Conservation (phyloP, 352 stramenopile species). For the Phytophthora sansomeana region DNA sequence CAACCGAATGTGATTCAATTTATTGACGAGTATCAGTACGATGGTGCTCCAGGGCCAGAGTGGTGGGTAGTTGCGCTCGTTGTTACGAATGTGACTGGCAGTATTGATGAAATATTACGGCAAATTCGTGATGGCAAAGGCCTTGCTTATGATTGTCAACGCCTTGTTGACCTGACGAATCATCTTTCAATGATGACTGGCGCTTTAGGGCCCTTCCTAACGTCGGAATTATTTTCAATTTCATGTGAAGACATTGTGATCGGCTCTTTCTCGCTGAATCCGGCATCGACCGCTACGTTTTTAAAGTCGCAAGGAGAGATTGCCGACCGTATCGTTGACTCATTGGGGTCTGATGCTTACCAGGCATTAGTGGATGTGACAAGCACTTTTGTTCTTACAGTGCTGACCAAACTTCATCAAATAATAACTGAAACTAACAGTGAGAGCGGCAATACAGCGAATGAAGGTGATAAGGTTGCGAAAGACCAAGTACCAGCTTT, state of each 20-base stretch:
- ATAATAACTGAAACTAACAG: conserved; percentile 20
- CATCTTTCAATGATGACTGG: conserved; percentile 31
- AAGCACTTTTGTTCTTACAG: conserved; percentile 33
- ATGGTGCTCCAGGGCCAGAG: conserved; percentile 11
- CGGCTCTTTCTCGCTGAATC: conserved; percentile 30
- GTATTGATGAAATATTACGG: conserved; percentile 9
- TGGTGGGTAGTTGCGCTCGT: conserved; percentile 34
- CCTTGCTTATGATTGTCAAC: conserved; percentile 23
- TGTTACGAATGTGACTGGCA: conserved; percentile 20
- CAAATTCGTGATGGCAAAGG: conserved; percentile 18
- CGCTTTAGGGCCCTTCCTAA: conserved; percentile 27
- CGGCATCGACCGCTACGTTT: conserved; percentile 21
- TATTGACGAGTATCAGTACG: conserved; percentile 1
- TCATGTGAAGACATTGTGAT: conserved; percentile 37
- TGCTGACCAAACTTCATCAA: conserved; percentile 27
- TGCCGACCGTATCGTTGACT: conserved; percentile 14
- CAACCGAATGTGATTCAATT: conserved; percentile 14
- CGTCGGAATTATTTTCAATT: conserved; percentile 32
- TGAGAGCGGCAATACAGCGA: neutral
- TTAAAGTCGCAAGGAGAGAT: conserved; percentile 33
- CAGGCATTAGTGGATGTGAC: conserved; percentile 23
- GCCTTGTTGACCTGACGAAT: conserved; percentile 26
- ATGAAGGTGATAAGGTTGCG: neutral
- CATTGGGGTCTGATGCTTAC: conserved; percentile 7
- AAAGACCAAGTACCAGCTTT: conserved; percentile 13